Conservation (phyloP, 2,329 filamentous ascomycete genomes). For the Leptoxyphium fumago region DNA sequence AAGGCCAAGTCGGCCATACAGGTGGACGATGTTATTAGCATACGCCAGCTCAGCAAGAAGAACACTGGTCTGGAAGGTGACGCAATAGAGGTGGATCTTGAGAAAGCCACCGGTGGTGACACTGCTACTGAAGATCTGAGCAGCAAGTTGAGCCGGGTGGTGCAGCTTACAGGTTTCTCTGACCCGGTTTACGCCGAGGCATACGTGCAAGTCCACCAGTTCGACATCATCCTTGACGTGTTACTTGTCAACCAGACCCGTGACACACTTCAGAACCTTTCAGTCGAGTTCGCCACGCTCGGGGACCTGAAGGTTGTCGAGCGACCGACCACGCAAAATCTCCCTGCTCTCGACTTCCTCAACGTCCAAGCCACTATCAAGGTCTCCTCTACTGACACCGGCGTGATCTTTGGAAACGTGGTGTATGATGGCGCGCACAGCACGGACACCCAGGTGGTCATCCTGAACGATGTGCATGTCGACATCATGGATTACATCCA, state of each 20-base stretch:
- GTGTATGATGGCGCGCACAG: constrained; percentile 90
- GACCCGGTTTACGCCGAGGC: constrained; percentile 98
- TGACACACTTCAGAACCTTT: constrained; percentile 91
- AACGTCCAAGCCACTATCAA: constrained; percentile 98
- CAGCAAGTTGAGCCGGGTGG: constrained; percentile 88
- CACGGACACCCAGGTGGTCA: constrained; percentile 90
- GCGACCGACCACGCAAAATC: constrained; percentile 86
- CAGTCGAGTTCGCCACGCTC: constrained; percentile 94
- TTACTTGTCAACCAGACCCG: constrained; percentile 93
- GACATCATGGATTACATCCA: constrained; percentile 99
- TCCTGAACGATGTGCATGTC: constrained; percentile 93
- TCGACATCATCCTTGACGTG: constrained; percentile 94
- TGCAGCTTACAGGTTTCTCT: constrained; percentile 95
- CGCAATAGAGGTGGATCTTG: constrained; percentile 76
- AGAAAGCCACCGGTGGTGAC: constrained; percentile 88
- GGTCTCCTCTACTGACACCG: constrained; percentile 93
- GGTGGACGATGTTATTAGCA: constrained; percentile 86
- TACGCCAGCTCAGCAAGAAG: constrained; percentile 88
- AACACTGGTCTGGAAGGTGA: constrained; percentile 54
- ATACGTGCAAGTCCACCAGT: constrained; percentile 97
- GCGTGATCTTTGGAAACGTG: constrained; percentile 97
- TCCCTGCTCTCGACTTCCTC: constrained; percentile 90
- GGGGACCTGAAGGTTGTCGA: constrained; percentile 97
- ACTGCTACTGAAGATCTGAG: constrained; percentile 69
- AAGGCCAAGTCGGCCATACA: constrained; percentile 90